Conservation (phyloP, 768 basidiomycete species). For the Epithele typhae region DNA sequence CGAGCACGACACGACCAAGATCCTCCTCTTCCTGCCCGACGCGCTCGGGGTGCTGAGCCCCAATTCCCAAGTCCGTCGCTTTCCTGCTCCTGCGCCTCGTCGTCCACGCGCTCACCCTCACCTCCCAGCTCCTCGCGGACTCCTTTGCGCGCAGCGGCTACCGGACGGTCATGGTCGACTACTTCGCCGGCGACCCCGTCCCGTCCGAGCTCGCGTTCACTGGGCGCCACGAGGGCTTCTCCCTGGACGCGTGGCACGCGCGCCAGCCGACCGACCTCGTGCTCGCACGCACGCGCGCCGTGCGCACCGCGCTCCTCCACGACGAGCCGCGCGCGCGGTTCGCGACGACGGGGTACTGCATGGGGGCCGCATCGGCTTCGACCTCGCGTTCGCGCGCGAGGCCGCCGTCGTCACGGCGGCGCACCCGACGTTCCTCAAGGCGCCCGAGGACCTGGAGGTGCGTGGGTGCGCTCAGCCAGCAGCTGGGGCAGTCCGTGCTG, state of each 20-base stretch:
- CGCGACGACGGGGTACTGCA: slow-evolving; percentile 67
- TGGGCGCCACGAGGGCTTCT: too few relatives aligned
- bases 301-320: too few relatives aligned
- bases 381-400: slow-evolving; percentile 53
- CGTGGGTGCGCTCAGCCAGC: too few relatives aligned
- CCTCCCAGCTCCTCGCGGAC: slow-evolving; percentile 37
- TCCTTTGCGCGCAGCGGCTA: slow-evolving; percentile 40
- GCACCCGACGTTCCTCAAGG: slow-evolving; percentile 60
- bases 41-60: slow-evolving; percentile 24
- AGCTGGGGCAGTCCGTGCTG: too few relatives aligned
- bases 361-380: slow-evolving; percentile 58
- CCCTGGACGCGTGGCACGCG: too few relatives aligned
- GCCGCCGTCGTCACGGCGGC: slow-evolving; percentile 45
- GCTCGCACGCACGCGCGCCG: too few relatives aligned
- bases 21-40: slow-evolving; percentile 36
- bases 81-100: too few relatives aligned
- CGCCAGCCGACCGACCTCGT: too few relatives aligned
- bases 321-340: slow-evolving; percentile 48
- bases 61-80: slow-evolving; percentile 24
- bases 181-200: slow-evolving; percentile 32
- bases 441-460: slow-evolving; percentile 52
- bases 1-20: slow-evolving; percentile 34
- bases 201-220: slow-evolving; percentile 16
- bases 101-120: too few relatives aligned
- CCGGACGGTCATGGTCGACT: slow-evolving; percentile 32